Evolutionary conservation across 2,329 filamentous ascomycete genomes (phyloP).

Genomic region (Diaporthe nobilis): DNA sequence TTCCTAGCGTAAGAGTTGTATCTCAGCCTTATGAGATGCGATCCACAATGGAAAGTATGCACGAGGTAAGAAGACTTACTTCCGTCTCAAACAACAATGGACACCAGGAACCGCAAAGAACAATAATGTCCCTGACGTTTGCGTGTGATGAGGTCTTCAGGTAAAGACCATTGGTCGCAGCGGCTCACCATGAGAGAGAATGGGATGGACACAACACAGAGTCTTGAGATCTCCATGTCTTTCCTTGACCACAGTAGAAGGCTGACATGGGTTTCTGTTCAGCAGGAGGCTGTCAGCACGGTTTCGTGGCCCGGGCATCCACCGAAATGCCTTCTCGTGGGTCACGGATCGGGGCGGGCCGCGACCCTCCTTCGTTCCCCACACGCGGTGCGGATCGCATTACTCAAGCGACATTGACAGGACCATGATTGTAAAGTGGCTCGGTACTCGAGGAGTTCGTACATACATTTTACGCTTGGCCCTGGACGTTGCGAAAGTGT

Average conservation of each 20-base stretch:
- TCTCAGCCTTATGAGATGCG: not conserved
- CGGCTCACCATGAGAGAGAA: not conserved
- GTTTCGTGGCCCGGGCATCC: not conserved
- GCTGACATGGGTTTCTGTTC: not conserved
- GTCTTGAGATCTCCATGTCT: not conserved
- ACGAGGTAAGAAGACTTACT: not conserved
- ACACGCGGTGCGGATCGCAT: conserved; percentile 13
- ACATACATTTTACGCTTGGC: not conserved
- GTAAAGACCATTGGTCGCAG: too few relatives aligned
- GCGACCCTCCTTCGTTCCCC: not conserved
- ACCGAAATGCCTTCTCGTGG: conserved; percentile 21
- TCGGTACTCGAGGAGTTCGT: not conserved
- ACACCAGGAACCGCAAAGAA: not conserved
- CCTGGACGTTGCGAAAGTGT: not conserved
- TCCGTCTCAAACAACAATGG: not conserved
- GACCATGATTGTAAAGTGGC: not conserved
- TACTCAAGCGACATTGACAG: conserved; percentile 10
- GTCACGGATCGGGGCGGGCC: conserved; percentile 27
- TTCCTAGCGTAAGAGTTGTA: not conserved
- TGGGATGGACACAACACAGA: too few relatives aligned
- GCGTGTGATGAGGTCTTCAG: not conserved
- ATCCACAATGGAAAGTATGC: too few relatives aligned
- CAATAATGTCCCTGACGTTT: not conserved
- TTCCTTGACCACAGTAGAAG: not conserved
- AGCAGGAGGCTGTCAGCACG: not conserved